Base-by-base conservation (phyloP, 495 filamentous ascomycete genomes). In the Xylaria nigripes region DNA sequence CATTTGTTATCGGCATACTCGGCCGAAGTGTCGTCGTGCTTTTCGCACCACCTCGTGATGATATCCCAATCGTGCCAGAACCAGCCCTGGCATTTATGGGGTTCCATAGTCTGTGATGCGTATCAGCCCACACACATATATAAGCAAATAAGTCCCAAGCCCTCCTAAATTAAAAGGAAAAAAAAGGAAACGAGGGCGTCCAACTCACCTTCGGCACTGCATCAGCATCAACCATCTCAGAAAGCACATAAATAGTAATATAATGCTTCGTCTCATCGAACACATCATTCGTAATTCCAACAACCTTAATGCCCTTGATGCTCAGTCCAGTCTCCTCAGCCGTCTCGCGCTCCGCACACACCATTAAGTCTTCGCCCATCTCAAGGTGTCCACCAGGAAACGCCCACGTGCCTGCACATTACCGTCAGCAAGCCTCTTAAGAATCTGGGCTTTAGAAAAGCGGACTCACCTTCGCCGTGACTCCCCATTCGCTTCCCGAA, bases 381-480 rank as follows among this genome's bases (percentile, higher is more conserved):
- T 89, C 84, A 19, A 87, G 77, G 48, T 89, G 85, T 3, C 85
- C 85, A 42, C 85, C 85, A 3, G 85, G 83, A 15, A 84, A 72
- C 24, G 79, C 80, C 73, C 73, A 83, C 6, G 80, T 79, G 2
- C 80, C 85, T 76, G 19, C 19, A 21, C n/a, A n/a, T n/a, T n/a
- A n/a, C n/a, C n/a, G n/a, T n/a, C n/a, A n/a, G n/a, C n/a, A n/a
- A n/a, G n/a, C n/a, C n/a, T n/a, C n/a, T n/a, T n/a, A n/a, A n/a
- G n/a, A n/a, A n/a, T n/a, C n/a, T n/a, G n/a, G n/a, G n/a, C n/a
- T n/a, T n/a, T n/a, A n/a, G n/a, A n/a, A n/a, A n/a, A n/a, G n/a
- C n/a, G n/a, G n/a, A n/a, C n/a, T 48, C 55, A 73, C 72, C 71
- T 0, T 63, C 58, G 8, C 71, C 71, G 51, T 73, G 72, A 21